Base-by-base conservation (phyloP, 78 protist genomes). In the Dictyostelium brefeldianum region DNA sequence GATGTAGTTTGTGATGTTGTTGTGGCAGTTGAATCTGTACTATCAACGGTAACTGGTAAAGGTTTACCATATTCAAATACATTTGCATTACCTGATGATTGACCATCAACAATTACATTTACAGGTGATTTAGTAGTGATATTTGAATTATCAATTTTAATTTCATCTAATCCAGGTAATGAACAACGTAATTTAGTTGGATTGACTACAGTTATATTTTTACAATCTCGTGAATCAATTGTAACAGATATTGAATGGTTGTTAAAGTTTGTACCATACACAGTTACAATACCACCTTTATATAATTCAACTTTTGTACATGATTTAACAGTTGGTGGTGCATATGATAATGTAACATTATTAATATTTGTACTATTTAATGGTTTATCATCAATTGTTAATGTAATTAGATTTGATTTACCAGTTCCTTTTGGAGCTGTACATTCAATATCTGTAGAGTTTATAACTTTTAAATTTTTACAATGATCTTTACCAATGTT, bases 361-460 rank as follows among this genome's bases (percentile, higher is more conserved):
- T 51, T 51, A 14, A 14, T 12, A 51, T 51, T 12, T 25, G 1
- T 29, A 0, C 20, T 25, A 25, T 11, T 29, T 1, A 62, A 5
- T 62, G 22, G 70, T 11, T 25, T 31, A 62, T 62, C 70, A 9
- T 9, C 70, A n/a, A 62, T 17, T 3, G 41, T 20, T 62, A 62
- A 7, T 62, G 11, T 5, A 5, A 67, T 12, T 29, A 11, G n/a
- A 17, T 67, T 67, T 29, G 27, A 14, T 4, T 2, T 17, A 25
- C 75, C 75, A 31, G 46, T 29, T 14, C 75, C 75, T 67, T 67
- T 67, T 67, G 75, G 75, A 29, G 75, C 75, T 0, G 36, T 31
- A 67, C 41, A 67, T 31, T 67, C 48, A 5, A 67, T 15, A 27
- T 20, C 36, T 31, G 75, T 31, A 0, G 75, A 12, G 15, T 36